Percentiles rank a stretch among this genome's conserved stretches.
Evolutionary conservation across 2,329 filamentous ascomycete species (phyloP).

Genomic region (Mycosphaerella arachidis): DNA sequence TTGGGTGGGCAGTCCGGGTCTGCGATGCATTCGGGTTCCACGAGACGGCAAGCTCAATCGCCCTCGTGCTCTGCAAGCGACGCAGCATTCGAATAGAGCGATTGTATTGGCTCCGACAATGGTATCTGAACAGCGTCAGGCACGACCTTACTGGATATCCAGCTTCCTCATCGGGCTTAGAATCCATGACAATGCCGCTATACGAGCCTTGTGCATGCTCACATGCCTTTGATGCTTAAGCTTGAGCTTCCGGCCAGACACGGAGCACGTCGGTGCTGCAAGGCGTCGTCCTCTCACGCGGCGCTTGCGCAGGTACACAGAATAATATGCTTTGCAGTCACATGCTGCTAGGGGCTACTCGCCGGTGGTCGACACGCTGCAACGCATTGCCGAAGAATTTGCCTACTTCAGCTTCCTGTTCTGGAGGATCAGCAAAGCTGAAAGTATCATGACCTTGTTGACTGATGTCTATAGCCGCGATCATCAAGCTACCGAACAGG

Average conservation of each 20-base stretch:
- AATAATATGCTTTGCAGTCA: background rate
- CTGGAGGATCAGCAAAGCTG: background rate
- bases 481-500: background rate
- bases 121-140: too few relatives aligned
- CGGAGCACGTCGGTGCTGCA: background rate
- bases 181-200: background rate
- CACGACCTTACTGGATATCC: background rate
- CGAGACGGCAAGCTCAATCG: too few relatives aligned
- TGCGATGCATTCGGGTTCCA: too few relatives aligned
- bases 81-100: too few relatives aligned
- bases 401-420: background rate
- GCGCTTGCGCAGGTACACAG: background rate
- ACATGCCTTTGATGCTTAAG: background rate
- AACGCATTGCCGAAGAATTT: background rate
- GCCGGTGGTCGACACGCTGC: background rate
- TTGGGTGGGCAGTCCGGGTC: too few relatives aligned
- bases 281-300: background rate
- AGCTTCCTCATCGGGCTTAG: background rate
- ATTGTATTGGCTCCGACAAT: too few relatives aligned
- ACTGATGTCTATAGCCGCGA: background rate
- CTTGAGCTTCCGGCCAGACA: background rate
- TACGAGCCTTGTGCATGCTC: background rate
- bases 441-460: background rate
- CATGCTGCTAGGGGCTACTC: background rate
- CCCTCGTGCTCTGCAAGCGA: too few relatives aligned